Base-by-base conservation (phyloP, 2,329 filamentous ascomycete species). In the Botryotinia globosa region DNA sequence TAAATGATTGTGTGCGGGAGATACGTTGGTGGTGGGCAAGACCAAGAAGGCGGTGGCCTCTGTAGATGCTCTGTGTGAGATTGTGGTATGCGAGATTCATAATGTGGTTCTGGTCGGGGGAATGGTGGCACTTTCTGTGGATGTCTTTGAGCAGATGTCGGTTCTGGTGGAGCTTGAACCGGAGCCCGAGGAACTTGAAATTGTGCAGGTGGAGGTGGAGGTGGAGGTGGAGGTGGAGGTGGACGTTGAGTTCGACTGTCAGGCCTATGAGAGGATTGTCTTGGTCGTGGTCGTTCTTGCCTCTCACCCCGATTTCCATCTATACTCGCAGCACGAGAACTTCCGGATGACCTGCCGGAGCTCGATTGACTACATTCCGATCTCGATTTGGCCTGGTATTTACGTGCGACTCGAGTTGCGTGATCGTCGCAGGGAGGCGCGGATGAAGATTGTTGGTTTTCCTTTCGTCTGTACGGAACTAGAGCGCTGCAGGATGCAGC, bases 1-100 rank as follows among this genome's bases (percentile, higher is more conserved):
- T 14, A 8, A 16, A 29, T 3, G n/a, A 4, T 25, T 54, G 4
- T 54, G 22, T 25, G 0, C 25, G 48, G 5, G 25, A 0, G 7
- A 54, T n/a, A 25, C 12, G 5, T n/a, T 14, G n/a, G n/a, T 54
- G 51, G 3, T 51, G 25, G 25, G 48, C 0, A 25, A n/a, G 25
- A n/a, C 48, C 1, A 51, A n/a, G 22, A 4, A 4, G 10, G 22
- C 25, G 45, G 22, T 51, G 45, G 45, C 14, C 22, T 22, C 45
- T 3, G 45, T 22, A 4, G 45, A 48, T 25, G 39, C 39, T 39
- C 39, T 39, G 39, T 39, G 39, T 16, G 39, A 42, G 22, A 12
- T 25, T 4, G 45, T 8, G 20, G 45, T 48, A 25, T 25, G 22
- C 22, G 4, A 48, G 0, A 12, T 48, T 1, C 45, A 25, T 1